Percentiles rank a stretch among this genome's conserved stretches.
Conservation (phyloP, 2,329 filamentous ascomycete genomes). For the Dryadomyces sulphureus region DNA sequence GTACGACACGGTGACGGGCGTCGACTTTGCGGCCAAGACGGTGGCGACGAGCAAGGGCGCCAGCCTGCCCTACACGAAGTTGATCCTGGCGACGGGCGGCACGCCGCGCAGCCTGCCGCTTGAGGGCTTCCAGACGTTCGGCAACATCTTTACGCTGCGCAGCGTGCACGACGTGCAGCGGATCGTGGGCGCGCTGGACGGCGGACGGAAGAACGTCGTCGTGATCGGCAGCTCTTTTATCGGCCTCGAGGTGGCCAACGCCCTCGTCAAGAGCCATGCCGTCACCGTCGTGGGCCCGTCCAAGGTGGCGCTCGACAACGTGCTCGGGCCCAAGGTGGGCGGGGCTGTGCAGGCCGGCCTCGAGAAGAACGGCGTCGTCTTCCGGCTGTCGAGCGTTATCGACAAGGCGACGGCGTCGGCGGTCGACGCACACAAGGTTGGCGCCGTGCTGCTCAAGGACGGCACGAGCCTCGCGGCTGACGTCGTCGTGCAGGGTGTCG, state of each 20-base stretch:
- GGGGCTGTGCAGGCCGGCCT: conserved; percentile 63
- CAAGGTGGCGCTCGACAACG: conserved; percentile 64
- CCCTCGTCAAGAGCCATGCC: conserved; percentile 62
- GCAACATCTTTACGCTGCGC: conserved; percentile 77
- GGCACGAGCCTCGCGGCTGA: conserved; percentile 76
- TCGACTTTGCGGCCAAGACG: conserved; percentile 62
- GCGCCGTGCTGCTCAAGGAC: conserved; percentile 69
- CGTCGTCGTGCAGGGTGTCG: conserved; percentile 80
- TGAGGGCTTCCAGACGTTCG: conserved; percentile 70
- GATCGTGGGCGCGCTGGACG: conserved; percentile 66
- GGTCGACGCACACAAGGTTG: conserved; percentile 56
- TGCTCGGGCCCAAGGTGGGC: conserved; percentile 73
- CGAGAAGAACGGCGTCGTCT: conserved; percentile 79
- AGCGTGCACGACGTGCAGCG: conserved; percentile 60
- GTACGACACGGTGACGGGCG: conserved; percentile 48
- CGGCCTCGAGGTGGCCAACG: conserved; percentile 91
- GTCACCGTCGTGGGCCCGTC: conserved; percentile 88
- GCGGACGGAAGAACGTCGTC: conserved; percentile 73
- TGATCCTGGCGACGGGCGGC: conserved; percentile 82
- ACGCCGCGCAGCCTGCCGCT: conserved; percentile 62
- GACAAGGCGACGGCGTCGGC: conserved; percentile 65
- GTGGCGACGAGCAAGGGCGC: conserved; percentile 63
- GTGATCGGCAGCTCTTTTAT: conserved; percentile 92
- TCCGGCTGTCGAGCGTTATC: conserved; percentile 67
- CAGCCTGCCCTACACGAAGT: conserved; percentile 66